phyloP scores from a whole-genome alignment of 108 stramenopile species.

The Fragilaria radians region DNA sequence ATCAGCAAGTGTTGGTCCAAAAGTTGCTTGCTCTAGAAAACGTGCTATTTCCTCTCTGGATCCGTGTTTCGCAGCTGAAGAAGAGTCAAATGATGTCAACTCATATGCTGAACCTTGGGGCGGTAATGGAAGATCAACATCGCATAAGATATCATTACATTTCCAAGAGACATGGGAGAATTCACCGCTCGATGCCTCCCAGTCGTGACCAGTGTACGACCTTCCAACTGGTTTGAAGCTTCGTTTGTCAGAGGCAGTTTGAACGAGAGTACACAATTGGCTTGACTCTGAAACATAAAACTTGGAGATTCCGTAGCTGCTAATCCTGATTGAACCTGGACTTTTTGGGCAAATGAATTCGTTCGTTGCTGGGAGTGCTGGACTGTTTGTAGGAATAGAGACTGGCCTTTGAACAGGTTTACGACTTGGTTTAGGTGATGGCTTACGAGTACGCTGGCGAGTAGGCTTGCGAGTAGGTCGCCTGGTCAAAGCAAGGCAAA shows the following conservation, averaged over 20 bases:
- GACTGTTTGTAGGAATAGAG: too few relatives aligned
- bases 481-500: too few relatives aligned
- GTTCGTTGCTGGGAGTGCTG: too few relatives aligned
- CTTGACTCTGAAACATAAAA: neutral
- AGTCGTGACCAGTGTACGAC: conserved; percentile 12
- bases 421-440: too few relatives aligned
- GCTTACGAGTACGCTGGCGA: too few relatives aligned
- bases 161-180: neutral
- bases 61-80: neutral
- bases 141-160: neutral
- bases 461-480: too few relatives aligned
- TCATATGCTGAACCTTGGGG: neutral
- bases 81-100: conserved; percentile 1
- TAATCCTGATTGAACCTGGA: neutral
- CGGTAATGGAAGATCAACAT: neutral
- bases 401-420: too few relatives aligned
- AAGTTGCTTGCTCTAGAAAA: conserved; percentile 19
- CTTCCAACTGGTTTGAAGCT: conserved; percentile 10
- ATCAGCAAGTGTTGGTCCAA: conserved; percentile 16
- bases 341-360: neutral
- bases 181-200: conserved; percentile 8
- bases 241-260: neutral
- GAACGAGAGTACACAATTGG: neutral
- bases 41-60: conserved; percentile 6
- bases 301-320: neutral